Evolutionary conservation across 106 monocot genomes (phyloP).

Genomic region (Cymbidium sinense): DNA sequence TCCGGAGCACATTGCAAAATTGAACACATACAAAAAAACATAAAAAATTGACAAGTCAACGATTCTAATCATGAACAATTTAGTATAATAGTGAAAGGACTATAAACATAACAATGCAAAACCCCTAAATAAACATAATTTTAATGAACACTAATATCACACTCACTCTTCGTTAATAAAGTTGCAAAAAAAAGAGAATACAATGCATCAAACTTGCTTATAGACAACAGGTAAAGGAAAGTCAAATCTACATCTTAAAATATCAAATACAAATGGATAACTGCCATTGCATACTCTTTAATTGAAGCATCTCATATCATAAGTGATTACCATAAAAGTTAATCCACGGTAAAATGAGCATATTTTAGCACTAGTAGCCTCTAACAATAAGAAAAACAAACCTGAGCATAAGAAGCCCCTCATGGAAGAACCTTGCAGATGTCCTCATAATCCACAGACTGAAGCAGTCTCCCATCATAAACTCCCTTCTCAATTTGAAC

Average conservation of each 20-base stretch:
- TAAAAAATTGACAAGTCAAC: neutral
- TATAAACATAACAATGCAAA: neutral
- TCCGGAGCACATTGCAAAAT: neutral
- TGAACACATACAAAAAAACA: neutral
- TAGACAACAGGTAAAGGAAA: neutral
- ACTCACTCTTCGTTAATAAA: neutral
- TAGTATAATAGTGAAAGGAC: neutral
- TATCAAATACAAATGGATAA: neutral
- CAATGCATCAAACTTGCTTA: slow-evolving; percentile 3
- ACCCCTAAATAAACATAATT: neutral
- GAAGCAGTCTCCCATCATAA: slow-evolving; percentile 83
- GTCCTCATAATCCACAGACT: slow-evolving; percentile 86
- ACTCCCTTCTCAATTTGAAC: slow-evolving; percentile 92
- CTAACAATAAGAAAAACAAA: neutral
- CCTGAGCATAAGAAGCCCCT: neutral
- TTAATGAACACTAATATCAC: neutral
- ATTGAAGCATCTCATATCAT: neutral
- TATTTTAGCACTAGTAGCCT: neutral
- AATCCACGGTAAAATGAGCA: neutral
- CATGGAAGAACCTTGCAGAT: slow-evolving; percentile 59
- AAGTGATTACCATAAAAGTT: neutral
- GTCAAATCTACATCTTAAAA: neutral
- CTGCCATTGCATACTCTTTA: neutral
- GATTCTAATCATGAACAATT: neutral
- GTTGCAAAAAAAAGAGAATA: neutral